Evolutionary conservation across 2,329 filamentous ascomycete genomes (phyloP).

Genomic region (Hypoxylon sp.): DNA sequence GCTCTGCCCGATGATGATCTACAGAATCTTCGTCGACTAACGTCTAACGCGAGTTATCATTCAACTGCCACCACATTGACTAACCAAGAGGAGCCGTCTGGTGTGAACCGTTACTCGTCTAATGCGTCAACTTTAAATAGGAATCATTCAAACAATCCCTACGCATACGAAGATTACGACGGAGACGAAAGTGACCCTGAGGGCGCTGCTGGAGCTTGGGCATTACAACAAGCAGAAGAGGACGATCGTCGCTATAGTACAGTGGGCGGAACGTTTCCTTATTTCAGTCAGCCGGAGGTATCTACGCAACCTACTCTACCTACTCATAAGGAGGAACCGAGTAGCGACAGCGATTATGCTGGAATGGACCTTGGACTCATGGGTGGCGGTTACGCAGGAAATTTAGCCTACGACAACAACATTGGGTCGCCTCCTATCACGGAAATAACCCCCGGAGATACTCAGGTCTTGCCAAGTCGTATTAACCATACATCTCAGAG

Average conservation of each 20-base stretch:
- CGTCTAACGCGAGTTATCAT: slow-evolving; percentile 59
- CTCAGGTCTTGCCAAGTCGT: slow-evolving; percentile 65
- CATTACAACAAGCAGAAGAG: slow-evolving; percentile 86
- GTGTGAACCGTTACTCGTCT: slow-evolving; percentile 59
- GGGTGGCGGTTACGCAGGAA: slow-evolving; percentile 77
- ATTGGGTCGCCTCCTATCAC: slow-evolving; percentile 59
- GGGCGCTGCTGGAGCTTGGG: slow-evolving; percentile 85
- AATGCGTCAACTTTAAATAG: slow-evolving; percentile 60
- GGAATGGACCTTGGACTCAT: slow-evolving; percentile 81
- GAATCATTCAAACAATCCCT: slow-evolving; percentile 55
- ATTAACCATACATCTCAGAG: slow-evolving; percentile 55
- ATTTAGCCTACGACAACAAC: slow-evolving; percentile 65
- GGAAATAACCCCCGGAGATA: slow-evolving; percentile 60
- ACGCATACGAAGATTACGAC: slow-evolving; percentile 60
- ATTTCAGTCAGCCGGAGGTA: slow-evolving; percentile 58
- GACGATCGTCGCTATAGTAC: slow-evolving; percentile 76
- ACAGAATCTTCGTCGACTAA: slow-evolving; percentile 61
- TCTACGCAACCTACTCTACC: slow-evolving; percentile 58
- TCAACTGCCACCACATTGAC: slow-evolving; percentile 65
- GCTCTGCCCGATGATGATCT: slow-evolving; percentile 63
- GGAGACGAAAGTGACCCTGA: slow-evolving; percentile 89
- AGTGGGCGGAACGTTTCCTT: slow-evolving; percentile 64
- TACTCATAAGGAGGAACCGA: slow-evolving; percentile 67
- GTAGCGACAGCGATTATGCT: slow-evolving; percentile 80
- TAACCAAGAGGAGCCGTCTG: slow-evolving; percentile 55